A percentile compares a stretch with the other conserved stretches of the same genome.
phyloP scores from a whole-genome alignment of 2,329 filamentous ascomycete genomes.

The Fragosphaeria purpurea region DNA sequence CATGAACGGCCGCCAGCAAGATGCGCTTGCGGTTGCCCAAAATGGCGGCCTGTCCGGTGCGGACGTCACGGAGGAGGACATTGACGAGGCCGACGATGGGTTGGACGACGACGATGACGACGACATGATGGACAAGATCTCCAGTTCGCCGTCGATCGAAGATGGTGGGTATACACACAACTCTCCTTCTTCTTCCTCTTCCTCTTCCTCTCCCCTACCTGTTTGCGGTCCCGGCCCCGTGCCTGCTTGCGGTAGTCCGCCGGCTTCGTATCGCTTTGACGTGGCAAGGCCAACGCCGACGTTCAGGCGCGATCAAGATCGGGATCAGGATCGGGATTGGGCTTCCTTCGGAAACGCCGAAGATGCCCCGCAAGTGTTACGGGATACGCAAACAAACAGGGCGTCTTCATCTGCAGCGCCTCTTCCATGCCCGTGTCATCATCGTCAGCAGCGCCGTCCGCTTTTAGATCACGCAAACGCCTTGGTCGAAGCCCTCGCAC shows the following conservation, averaged over 20 bases:
- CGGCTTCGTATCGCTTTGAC: neutral
- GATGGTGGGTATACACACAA: conserved; percentile 71
- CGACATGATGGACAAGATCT: conserved; percentile 98
- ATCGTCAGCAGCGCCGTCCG: conserved; percentile 36
- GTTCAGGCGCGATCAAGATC: too few relatives aligned
- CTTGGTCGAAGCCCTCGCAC: too few relatives aligned
- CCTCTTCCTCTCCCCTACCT: too few relatives aligned
- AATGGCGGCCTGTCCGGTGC: conserved; percentile 44
- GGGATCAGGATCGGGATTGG: too few relatives aligned
- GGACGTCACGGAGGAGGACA: conserved; percentile 48
- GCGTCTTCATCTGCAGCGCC: too few relatives aligned
- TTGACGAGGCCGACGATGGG: conserved; percentile 59
- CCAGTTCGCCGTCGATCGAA: conserved; percentile 96
- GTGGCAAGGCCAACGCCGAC: too few relatives aligned
- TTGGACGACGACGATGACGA: conserved; percentile 57
- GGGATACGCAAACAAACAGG: too few relatives aligned
- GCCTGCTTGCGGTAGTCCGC: neutral
- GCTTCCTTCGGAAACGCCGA: too few relatives aligned
- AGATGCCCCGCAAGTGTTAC: too few relatives aligned
- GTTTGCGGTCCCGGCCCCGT: too few relatives aligned
- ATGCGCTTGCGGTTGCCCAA: conserved; percentile 50
- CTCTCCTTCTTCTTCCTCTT: neutral
- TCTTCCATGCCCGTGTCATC: conserved; percentile 17
- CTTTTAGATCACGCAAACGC: conserved; percentile 27
- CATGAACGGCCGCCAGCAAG: conserved; percentile 32